Evolutionary conservation across 768 basidiomycete genomes (phyloP).

Genomic region (Lactarius akahatsu): DNA sequence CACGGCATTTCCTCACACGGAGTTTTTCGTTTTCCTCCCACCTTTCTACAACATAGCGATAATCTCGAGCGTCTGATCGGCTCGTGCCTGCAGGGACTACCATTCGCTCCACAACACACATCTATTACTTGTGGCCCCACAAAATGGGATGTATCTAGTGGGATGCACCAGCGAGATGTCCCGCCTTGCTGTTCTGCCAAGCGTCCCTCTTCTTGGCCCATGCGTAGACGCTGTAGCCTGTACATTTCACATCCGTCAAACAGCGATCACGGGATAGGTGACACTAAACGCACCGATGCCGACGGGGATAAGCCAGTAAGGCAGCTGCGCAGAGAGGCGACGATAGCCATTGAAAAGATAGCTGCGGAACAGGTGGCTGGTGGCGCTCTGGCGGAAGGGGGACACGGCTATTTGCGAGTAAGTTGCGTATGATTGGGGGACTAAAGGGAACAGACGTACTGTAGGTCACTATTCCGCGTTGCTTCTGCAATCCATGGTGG

Average conservation of each 20-base stretch:
- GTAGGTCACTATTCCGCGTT: conserved; percentile 74
- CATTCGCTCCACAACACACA: not conserved
- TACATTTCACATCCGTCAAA: conserved; percentile 12
- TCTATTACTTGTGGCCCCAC: conserved; percentile 7
- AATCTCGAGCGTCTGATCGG: conserved; percentile 8
- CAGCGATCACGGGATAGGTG: not conserved
- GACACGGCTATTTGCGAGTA: conserved; percentile 57
- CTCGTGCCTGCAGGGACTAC: not conserved
- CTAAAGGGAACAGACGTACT: conserved; percentile 48
- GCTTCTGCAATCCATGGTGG: conserved; percentile 52
- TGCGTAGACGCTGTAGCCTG: conserved; percentile 74
- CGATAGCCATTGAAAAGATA: conserved; percentile 85
- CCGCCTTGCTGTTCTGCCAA: conserved; percentile 73
- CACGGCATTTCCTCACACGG: conserved; percentile 19
- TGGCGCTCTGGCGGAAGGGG: conserved; percentile 70
- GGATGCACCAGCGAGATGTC: conserved; percentile 50
- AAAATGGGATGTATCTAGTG: conserved; percentile 20
- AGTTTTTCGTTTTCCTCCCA: conserved; percentile 3
- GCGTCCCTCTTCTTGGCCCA: conserved; percentile 68
- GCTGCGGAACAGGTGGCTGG: conserved; percentile 62
- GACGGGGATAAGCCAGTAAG: conserved; percentile 77
- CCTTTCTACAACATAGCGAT: not conserved
- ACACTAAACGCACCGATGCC: conserved; percentile 55
- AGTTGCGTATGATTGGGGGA: not conserved
- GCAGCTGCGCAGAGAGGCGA: conserved; percentile 63